Evolutionary conservation across 495 filamentous ascomycete species (phyloP).

Genomic region (Annulohypoxylon moriforme): DNA sequence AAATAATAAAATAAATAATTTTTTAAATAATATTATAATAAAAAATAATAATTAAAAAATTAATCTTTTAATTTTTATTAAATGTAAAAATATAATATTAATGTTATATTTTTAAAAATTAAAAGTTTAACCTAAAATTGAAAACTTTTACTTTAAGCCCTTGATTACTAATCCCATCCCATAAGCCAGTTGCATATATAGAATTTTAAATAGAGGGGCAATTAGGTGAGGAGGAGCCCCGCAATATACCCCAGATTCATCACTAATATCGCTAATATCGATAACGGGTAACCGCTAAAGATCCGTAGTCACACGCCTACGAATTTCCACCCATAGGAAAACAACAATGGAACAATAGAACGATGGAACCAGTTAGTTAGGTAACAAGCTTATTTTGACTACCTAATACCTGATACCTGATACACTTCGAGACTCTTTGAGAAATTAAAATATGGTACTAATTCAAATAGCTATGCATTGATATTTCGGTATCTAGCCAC

Average conservation of each 20-base stretch:
- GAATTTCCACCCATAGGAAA: not conserved
- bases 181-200: not conserved
- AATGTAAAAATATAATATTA: no score
- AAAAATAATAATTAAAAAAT: no score
- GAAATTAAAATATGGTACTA: not conserved
- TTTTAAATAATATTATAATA: no score
- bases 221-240: constrained; percentile 13
- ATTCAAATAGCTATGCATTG: not conserved
- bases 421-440: not conserved
- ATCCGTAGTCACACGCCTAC: not conserved
- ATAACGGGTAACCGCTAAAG: constrained; percentile 1
- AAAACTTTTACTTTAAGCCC: no score
- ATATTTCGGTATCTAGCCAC: not conserved
- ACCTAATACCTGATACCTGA: no score
- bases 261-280: not conserved
- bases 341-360: not conserved
- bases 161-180: no score
- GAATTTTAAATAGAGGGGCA: constrained; percentile 42
- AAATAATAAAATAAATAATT: no score
- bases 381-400: constrained; percentile 1
- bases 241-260: constrained; percentile 33
- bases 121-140: no score
- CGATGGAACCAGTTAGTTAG: not conserved
- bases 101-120: no score
- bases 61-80: no score